These are phyloP conservation scores for Smallanthus sonchifolius DNA, from an alignment of 129 eudicot genomes.

Conservation along the genomic window DNA sequence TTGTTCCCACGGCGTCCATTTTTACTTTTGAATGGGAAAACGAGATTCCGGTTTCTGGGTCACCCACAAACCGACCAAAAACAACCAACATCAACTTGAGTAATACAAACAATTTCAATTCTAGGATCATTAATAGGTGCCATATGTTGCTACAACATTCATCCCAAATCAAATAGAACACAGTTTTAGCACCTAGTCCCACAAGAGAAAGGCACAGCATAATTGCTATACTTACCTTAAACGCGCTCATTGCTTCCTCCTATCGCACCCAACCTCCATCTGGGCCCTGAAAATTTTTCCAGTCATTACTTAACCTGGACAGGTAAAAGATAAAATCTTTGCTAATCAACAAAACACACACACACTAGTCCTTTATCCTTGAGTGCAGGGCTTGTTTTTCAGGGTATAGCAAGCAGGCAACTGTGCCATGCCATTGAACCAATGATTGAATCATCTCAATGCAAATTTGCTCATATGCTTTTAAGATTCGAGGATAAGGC, in stretches of 20 bases:
- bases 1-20: neutral
- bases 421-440: neutral
- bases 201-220: neutral
- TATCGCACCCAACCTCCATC: conserved; percentile 17
- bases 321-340: neutral
- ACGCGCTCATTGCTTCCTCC: conserved; percentile 23
- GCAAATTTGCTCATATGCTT: neutral
- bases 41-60: neutral
- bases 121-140: neutral
- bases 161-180: conserved; percentile 2
- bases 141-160: neutral
- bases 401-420: neutral
- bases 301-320: conserved; percentile 4
- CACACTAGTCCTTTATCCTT: neutral
- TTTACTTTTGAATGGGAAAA: neutral
- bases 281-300: conserved; percentile 42
- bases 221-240: conserved; percentile 35
- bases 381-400: neutral
- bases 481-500: neutral
- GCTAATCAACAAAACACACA: neutral
- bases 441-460: neutral
- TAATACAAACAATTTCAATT: neutral
- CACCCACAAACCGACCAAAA: neutral
- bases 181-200: neutral
- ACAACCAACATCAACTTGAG: neutral